Conservation (phyloP, 1,139 yeast species). For the Taphrina pruni region DNA sequence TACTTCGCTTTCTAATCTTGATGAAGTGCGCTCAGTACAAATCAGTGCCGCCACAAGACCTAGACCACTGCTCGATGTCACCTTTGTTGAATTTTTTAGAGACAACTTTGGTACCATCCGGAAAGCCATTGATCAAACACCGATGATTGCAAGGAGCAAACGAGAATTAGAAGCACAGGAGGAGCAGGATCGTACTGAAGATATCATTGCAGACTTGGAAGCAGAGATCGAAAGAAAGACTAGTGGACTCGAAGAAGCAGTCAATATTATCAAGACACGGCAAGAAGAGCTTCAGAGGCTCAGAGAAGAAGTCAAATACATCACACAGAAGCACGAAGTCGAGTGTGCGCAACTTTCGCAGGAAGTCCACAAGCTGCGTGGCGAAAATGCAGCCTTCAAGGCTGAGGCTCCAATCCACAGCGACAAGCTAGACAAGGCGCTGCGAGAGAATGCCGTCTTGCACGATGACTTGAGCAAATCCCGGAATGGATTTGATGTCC, state of each 20-base stretch:
- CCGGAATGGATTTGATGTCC: slow-evolving; percentile 48
- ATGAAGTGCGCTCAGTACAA: slow-evolving; percentile 62
- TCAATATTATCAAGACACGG: slow-evolving; percentile 46
- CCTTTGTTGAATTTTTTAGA: slow-evolving; percentile 62
- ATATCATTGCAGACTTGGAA: slow-evolving; percentile 51
- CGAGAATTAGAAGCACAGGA: slow-evolving; percentile 54
- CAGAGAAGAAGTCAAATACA: slow-evolving; percentile 44
- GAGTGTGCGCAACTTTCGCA: slow-evolving; percentile 42
- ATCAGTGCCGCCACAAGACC: slow-evolving; percentile 61
- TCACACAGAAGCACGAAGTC: slow-evolving; percentile 44
- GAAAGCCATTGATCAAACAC: slow-evolving; percentile 75
- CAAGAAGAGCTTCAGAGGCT: slow-evolving; percentile 45
- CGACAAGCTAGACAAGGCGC: slow-evolving; percentile 29
- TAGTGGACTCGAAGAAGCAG: slow-evolving; percentile 46
- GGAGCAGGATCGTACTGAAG: slow-evolving; percentile 49
- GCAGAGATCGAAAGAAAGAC: slow-evolving; percentile 46
- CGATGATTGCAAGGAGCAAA: slow-evolving; percentile 74
- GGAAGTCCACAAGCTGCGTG: slow-evolving; percentile 44
- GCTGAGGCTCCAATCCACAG: slow-evolving; percentile 31
- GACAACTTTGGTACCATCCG: slow-evolving; percentile 73
- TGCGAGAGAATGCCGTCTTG: slow-evolving; percentile 21
- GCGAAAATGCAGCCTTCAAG: slow-evolving; percentile 42
- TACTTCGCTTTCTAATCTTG: slow-evolving; percentile 69
- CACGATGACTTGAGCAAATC: slow-evolving; percentile 47
- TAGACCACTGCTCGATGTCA: slow-evolving; percentile 69